Evolutionary conservation across 2,329 filamentous ascomycete genomes (phyloP).

Genomic region (Capronia americana): DNA sequence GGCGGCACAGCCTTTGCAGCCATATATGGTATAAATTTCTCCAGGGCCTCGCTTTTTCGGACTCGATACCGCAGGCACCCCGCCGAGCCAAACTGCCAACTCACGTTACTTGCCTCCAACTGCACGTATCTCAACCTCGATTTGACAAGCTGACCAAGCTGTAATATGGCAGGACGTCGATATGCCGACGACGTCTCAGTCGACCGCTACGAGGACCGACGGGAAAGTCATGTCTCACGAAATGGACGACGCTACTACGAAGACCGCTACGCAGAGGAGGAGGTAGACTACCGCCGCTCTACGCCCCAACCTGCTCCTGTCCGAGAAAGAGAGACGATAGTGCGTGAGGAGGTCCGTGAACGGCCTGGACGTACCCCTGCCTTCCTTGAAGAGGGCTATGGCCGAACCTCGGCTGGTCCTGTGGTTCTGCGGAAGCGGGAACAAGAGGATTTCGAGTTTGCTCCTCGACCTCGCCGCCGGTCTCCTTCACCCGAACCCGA

Average conservation of each 20-base stretch:
- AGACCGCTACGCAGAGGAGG: conserved; percentile 59
- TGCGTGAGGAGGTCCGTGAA: conserved; percentile 36
- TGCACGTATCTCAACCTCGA: neutral
- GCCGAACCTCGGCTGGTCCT: conserved; percentile 43
- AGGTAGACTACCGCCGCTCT: conserved; percentile 52
- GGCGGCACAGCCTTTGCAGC: conserved; percentile 1
- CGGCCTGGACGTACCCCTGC: conserved; percentile 41
- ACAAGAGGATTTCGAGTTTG: conserved; percentile 43
- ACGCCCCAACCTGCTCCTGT: conserved; percentile 52
- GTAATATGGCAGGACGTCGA: conserved; percentile 52
- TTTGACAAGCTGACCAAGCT: conserved; percentile 1
- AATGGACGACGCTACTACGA: conserved; percentile 49
- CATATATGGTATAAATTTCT: neutral
- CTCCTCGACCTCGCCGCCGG: conserved; percentile 38
- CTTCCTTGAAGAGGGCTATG: conserved; percentile 46
- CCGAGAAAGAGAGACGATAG: conserved; percentile 47
- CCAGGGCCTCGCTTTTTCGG: neutral
- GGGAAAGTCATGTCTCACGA: conserved; percentile 52
- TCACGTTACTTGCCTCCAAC: neutral
- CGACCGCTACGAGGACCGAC: conserved; percentile 57
- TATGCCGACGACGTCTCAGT: conserved; percentile 49
- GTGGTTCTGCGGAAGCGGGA: conserved; percentile 44
- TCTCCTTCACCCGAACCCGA: conserved; percentile 39
- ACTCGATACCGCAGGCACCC: neutral
- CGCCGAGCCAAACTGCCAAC: conserved; percentile 9